Evolutionary conservation across 2,329 filamentous ascomycete species (phyloP), one percentile per base, ranked within the genome.

Genomic region (Aspergillus neotritici): DNA sequence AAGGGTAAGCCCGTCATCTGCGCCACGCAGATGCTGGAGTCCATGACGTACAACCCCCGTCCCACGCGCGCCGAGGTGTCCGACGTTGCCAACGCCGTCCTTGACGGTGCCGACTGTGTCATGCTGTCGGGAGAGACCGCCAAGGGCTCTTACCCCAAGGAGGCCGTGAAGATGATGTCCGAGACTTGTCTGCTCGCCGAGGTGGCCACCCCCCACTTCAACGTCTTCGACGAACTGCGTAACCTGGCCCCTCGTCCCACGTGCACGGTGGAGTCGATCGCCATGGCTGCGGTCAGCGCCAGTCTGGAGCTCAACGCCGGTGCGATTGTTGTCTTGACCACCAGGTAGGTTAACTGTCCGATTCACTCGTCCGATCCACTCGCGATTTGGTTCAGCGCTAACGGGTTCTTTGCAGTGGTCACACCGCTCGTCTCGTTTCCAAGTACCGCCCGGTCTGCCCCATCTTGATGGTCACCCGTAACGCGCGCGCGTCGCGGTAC

Each of bases 61-160:
- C 93, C 93, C 40, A 98, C 93, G 52, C 89, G 93, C 73, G 93
- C 93, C 53, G 93, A 98, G 77, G 94, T 98, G 68, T 94, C 87
- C 65, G 93, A 98, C 66, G 93, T 98, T 51, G 93, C 93, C 59
- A 98, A 98, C 71, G 93, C 93, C 56, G 89, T 98, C 55, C 87
- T 94, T 40, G 93, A 98, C 65, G 93, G 93, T 62, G 89, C 91
- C 50, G 93, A 98, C 80, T 98, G 93, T 74, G 93, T 98, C 70
- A 98, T 98, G 93, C 80, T 98, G 75, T 97, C 91, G 50, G 93
- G 93, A 55, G 93, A 98, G 80, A 98, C 93, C 35, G 93, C 93
- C 73, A 98, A 98, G 83, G 93, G 93, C 62, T 83, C 77, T 71
- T 98, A 98, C 76, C 93, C 93, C 51, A 78, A 79, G 57, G 88